Base-by-base conservation (phyloP, 2,329 filamentous ascomycete genomes). In the Colletotrichum limetticola region DNA sequence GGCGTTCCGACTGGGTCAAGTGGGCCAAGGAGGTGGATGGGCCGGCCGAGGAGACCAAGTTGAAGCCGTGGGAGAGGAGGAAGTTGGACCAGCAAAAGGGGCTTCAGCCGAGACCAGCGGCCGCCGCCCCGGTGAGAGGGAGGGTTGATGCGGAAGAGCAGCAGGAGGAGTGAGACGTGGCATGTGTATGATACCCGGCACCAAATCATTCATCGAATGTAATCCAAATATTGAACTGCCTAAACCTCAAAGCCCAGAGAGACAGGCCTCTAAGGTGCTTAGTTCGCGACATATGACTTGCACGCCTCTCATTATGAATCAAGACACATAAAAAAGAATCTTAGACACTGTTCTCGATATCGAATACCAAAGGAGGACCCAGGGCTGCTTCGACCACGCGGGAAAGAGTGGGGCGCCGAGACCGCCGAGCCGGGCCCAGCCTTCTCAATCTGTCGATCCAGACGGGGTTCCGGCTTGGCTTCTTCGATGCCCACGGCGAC, bases 11-110 rank as follows among this genome's bases (percentile, higher is more conserved):
- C 61, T 91, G 89, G 89, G 87, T 89, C 74, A 77, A 82, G 3
- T 90, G 88, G 87, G 86, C 86, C 72, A 90, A 88, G 80, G 88
- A 89, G 75, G 82, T 85, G 62, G 80, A 78, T n/a, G 76, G 77
- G 28, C 55, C 67, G 24, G 66, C 56, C 46, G 74, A 70, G 16
- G 73, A 74, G 53, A 28, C 59, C 6, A 74, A 61, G 66, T 49
- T 65, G 16, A 74, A 74, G 71, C 73, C 73, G 42, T 74, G 73
- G 73, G 65, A 74, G 53, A 71, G 49, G 66, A 68, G 62, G 62
- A 74, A 65, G 32, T 14, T 73, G 66, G 71, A 71, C 32, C 66
- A 72, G 49, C 68, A 62, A 26, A 73, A 16, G 49, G 71, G 60
- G 14, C 55, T 32, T 14, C 59, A 66, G 49, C 35, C 55, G 32